phyloP scores from a whole-genome alignment of 768 basidiomycete genomes.

The Cytidiella melzeri region DNA sequence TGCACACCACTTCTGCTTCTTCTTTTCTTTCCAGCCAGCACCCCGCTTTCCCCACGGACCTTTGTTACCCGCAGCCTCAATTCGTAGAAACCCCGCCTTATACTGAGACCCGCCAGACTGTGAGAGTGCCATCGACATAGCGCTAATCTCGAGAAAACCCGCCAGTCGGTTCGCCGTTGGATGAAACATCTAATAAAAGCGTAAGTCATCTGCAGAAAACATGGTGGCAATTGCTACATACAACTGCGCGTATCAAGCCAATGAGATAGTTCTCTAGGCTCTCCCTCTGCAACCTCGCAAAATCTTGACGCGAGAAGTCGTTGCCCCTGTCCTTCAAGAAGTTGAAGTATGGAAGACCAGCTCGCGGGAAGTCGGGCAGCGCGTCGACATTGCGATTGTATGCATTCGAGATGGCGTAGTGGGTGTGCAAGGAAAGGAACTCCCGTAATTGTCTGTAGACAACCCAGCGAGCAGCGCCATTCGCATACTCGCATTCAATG shows the following conservation, averaged over 20 bases:
- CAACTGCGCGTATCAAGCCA: slow-evolving; percentile 82
- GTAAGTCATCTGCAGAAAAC: not conserved
- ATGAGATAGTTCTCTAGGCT: slow-evolving; percentile 85
- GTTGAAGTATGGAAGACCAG: slow-evolving; percentile 90
- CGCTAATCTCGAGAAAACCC: slow-evolving; percentile 88
- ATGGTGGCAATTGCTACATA: slow-evolving; percentile 27
- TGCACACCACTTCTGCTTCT: slow-evolving; percentile 81
- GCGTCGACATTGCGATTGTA: slow-evolving; percentile 67
- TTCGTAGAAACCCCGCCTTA: slow-evolving; percentile 80
- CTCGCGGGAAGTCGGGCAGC: slow-evolving; percentile 88
- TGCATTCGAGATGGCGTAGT: slow-evolving; percentile 82
- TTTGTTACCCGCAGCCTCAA: slow-evolving; percentile 47
- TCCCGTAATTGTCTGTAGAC: slow-evolving; percentile 91
- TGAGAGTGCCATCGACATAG: slow-evolving; percentile 77
- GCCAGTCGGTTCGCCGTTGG: slow-evolving; percentile 85
- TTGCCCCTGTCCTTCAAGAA: slow-evolving; percentile 57
- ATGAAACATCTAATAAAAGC: slow-evolving; percentile 79
- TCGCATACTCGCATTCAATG: slow-evolving; percentile 95
- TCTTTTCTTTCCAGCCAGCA: slow-evolving; percentile 65
- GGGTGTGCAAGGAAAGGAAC: slow-evolving; percentile 83
- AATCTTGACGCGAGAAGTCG: slow-evolving; percentile 60
- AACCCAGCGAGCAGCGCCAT: slow-evolving; percentile 89
- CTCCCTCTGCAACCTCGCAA: slow-evolving; percentile 77
- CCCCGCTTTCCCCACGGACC: slow-evolving; percentile 33
- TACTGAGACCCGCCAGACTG: slow-evolving; percentile 79